A percentile compares a stretch with the other conserved stretches of the same genome.
These are phyloP conservation scores for Puccinia novopanici DNA, from an alignment of 1,284 basidiomycete species.

Conservation along the genomic window DNA sequence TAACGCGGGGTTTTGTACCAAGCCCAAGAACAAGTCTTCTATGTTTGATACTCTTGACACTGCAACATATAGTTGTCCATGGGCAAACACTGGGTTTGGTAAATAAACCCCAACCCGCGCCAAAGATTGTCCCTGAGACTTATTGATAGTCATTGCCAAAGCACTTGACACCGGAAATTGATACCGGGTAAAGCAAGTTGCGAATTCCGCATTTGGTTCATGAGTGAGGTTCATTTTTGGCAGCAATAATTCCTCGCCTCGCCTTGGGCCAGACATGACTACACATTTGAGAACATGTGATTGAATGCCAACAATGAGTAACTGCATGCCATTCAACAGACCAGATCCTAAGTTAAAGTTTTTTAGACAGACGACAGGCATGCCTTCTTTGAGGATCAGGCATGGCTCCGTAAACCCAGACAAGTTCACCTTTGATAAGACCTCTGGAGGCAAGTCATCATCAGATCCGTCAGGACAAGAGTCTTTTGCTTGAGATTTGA, in stretches of 20 bases:
- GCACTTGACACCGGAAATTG: conserved; percentile 62
- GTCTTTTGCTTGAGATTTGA: too few relatives aligned
- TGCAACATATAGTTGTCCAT: conserved; percentile 36
- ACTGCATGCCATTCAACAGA: too few relatives aligned
- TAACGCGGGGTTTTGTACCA: too few relatives aligned
- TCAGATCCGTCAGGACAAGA: too few relatives aligned
- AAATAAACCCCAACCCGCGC: conserved; percentile 59
- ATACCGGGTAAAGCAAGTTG: conserved; percentile 54
- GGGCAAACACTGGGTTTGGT: conserved; percentile 48
- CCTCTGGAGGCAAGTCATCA: not conserved
- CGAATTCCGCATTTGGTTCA: too few relatives aligned
- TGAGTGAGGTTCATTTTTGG: conserved; percentile 10
- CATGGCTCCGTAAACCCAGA: not conserved
- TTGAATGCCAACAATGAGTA: too few relatives aligned
- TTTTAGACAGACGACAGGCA: not conserved
- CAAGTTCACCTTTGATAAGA: not conserved
- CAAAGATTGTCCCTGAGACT: conserved; percentile 62
- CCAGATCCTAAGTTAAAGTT: conserved; percentile 1
- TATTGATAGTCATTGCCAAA: conserved; percentile 63
- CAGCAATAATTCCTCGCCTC: not conserved
- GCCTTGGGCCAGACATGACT: not conserved
- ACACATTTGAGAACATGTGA: not conserved
- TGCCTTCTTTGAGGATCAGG: too few relatives aligned
- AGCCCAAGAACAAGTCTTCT: too few relatives aligned
- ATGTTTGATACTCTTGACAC: too few relatives aligned